phyloP scores from a whole-genome alignment of 257 asterid genomes.

The Capsicum chinense region DNA sequence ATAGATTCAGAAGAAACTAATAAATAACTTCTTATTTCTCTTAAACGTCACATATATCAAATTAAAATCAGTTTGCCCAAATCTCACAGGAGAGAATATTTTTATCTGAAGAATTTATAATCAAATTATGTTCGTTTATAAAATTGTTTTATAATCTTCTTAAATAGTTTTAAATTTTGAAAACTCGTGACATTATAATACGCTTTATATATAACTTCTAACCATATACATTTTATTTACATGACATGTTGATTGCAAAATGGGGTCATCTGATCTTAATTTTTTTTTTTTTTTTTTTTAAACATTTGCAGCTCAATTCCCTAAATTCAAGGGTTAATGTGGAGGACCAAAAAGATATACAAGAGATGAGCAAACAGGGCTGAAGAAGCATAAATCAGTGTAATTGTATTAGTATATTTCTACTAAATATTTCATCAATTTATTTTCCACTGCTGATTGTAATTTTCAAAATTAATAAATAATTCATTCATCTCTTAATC shows the following conservation, averaged over 20 bases:
- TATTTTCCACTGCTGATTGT: slow-evolving; percentile 5
- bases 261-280: no score
- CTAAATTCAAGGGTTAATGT: slow-evolving; percentile 24
- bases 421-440: neutral
- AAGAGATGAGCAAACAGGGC: neutral
- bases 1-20: no score
- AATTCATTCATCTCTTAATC: neutral
- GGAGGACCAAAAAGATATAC: slow-evolving; percentile 5
- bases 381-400: neutral
- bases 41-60: no score
- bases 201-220: neutral
- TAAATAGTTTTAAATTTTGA: neutral
- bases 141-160: no score
- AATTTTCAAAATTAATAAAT: slow-evolving; percentile 11
- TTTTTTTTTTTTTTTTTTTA: no score
- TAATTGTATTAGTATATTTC: neutral
- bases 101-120: no score
- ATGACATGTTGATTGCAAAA: neutral
- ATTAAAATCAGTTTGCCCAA: no score
- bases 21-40: no score
- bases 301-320: slow-evolving; percentile 22
- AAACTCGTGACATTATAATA: neutral
- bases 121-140: no score
- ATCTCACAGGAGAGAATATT: no score
- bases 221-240: neutral